Evolutionary conservation across 2,329 filamentous ascomycete species (phyloP), one percentile per base, ranked within the genome.

Genomic region (Xylaria sp.): DNA sequence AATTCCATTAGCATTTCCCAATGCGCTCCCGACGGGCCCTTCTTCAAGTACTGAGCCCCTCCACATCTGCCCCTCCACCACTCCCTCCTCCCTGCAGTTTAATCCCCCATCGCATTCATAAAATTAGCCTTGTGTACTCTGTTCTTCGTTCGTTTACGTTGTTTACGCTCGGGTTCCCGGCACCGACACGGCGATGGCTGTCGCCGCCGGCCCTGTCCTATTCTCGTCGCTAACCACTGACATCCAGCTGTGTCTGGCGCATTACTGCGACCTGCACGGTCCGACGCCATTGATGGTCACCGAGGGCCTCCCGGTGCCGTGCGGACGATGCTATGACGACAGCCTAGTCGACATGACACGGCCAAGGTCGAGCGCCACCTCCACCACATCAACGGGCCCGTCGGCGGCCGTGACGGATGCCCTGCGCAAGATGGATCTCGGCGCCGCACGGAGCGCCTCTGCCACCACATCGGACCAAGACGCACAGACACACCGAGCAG

Each of bases 221-320:
- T 74, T 76, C 46, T 73, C 77, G 41, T 69, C 82, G 77, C 82
- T 85, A 76, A 85, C 78, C 25, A 76, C 78, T 18, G 74, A 78
- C 59, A 73, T 88, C 67, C 86, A 91, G 89, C 82, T 91, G 77
- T 91, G 89, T 78, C 84, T 92, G 75, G 90, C 90, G 75, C 89
- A 91, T 79, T 91, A 91, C 78, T 92, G 90, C 84, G 90, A 92
- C 79, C 84, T 88, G 71, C 90, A 92, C 81, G 90, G 90, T 71
- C 90, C 90, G 58, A 91, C 89, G 56, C 89, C 89, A 59, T 80
- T 92, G 67, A 90, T 92, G 87, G 89, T 91, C 75, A 92, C 90
- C 44, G 89, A 92, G 78, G 89, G 89, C 58, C 80, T 90, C 15
- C 87, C 88, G 1, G 86, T 88, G 13, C 84, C 87, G 57, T 92